Base-by-base conservation (phyloP, 1,284 basidiomycete genomes). In the Pseudomicrostroma phylloplanum region DNA sequence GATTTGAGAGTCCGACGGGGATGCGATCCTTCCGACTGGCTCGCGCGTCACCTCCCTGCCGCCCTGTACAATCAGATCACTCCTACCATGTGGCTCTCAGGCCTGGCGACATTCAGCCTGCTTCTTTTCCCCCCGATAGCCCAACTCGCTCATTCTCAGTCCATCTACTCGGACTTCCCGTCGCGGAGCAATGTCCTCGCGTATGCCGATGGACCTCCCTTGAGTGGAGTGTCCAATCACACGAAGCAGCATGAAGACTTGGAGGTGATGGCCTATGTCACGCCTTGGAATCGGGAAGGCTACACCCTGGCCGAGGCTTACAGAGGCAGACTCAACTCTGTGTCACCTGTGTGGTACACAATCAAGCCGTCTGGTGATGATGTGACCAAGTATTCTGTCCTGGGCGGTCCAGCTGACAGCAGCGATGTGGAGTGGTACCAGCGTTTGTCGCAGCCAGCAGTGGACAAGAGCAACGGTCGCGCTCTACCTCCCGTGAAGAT, bases 281-380 rank as follows among this genome's bases (percentile, higher is more conserved):
- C 71, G 15, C 71, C 71, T 8, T 73, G 71, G 71, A 67, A 73
- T 41, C 4, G 58, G 1, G 42, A 58, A 12, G 71, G 71, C 2
- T 48, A 54, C 11, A 15, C 36, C 12, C 55, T 67, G 30, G 66
- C 63, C 1, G 64, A 67, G 17, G 21, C 40, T 19, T 69, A 55
- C 23, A 43, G 58, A 1, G 58, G 59, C 36, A 69, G 69, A 48
- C 57, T 73, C 55, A 62, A 69, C 57, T 19, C 69, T 19, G 64
- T 73, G 23, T 60, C 66, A 1, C 71, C 71, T 6, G 67, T 67
- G 13, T 73, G 71, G 71, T 69, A 73, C 49, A 71, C 71, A 15
- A 46, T 73, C n/a, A 57, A 55, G 12, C 40, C 25, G 6, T 55
- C 48, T 11, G 23, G 46, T 3, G 49, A 51, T 7, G 57, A 66